Percentiles rank a stretch among this genome's conserved stretches.
These are phyloP conservation scores for Serpula lacrymans DNA, from an alignment of 768 basidiomycete species.

Conservation along the genomic window DNA sequence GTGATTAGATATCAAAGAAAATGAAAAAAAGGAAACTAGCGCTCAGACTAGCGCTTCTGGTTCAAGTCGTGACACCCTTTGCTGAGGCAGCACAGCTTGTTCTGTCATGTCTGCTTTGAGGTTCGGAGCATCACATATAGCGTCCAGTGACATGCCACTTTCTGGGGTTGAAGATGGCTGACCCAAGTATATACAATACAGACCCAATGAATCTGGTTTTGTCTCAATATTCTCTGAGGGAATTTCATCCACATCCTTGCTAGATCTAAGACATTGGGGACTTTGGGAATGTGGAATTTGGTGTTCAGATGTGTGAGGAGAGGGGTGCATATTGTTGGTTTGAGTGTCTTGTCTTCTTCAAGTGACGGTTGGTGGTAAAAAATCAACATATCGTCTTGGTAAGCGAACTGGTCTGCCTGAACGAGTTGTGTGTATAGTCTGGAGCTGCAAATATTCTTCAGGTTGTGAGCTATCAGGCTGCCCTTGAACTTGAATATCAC, in stretches of 20 bases:
- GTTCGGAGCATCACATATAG: slow-evolving; percentile 11
- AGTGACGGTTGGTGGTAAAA: background rate
- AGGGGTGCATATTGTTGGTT: too few species aligned
- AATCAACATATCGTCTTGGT: background rate
- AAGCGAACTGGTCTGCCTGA: background rate
- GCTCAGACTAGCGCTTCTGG: too few species aligned
- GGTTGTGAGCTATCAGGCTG: too few species aligned
- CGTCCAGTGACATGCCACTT: slow-evolving; percentile 8
- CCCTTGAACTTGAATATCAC: too few species aligned
- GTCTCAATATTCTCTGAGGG: slow-evolving; percentile 5
- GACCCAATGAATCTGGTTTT: slow-evolving; percentile 14
- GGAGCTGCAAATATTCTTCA: too few species aligned
- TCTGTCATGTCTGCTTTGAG: background rate
- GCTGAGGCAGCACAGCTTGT: background rate
- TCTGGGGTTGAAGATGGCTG: slow-evolving; percentile 17
- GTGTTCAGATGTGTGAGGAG: too few species aligned
- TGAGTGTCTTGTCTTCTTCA: background rate
- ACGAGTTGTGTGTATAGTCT: too few species aligned
- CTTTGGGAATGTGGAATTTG: background rate
- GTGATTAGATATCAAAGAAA: too few species aligned
- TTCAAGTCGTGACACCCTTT: too few species aligned
- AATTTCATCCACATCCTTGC: background rate
- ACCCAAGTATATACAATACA: slow-evolving; percentile 18
- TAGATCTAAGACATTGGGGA: background rate
- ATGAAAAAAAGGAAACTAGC: too few species aligned